Base-by-base conservation (phyloP, 345 rosid species). In the Syzygium aqueum region DNA sequence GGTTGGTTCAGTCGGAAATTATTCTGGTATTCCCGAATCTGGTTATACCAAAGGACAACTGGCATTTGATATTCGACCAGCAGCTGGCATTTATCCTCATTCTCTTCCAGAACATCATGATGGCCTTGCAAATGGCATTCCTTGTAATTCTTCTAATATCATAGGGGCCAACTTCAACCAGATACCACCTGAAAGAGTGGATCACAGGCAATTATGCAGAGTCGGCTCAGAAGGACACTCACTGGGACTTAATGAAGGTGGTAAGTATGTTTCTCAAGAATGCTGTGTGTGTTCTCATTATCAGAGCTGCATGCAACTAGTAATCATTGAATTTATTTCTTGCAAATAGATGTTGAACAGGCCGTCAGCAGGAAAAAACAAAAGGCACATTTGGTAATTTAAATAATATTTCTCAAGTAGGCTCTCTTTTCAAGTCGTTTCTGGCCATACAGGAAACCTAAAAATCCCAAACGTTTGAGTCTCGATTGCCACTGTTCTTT, bases 101-200 rank as follows among this genome's bases (percentile, higher is more conserved):
- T 95, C 99, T 52, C 90, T 95, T 37, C 95, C 98, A 2, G 98
- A 98, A 84, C 94, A 95, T 89, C 92, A 89, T 63, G 96, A 95
- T 89, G 89, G 89, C 91, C 89, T 95, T 61, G 89, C 91, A 87
- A 91, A 88, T 89, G 96, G 93, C 86, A 89, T 92, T 92, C 91
- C 92, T 77, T 91, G 89, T 88, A 94, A 90, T 86, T 89, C 96
- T 84, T 89, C 94, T 86, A 87, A 92, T 59, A 93, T 88, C 80
- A 91, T 93, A 91, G 92, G 88, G 85, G 86, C 91, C 84, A 93
- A 90, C 86, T 87, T 85, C 54, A 90, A 93, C 87, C 59, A 92
- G 57, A 90, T 89, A 88, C 91, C 90, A 86, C 88, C 91, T 28
- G 98, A 92, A 89, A 95, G 95, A 86, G 90, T 92, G 87, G 94